Evolutionary conservation across 2,329 filamentous ascomycete genomes (phyloP).

Genomic region (Cladosporium sp.): DNA sequence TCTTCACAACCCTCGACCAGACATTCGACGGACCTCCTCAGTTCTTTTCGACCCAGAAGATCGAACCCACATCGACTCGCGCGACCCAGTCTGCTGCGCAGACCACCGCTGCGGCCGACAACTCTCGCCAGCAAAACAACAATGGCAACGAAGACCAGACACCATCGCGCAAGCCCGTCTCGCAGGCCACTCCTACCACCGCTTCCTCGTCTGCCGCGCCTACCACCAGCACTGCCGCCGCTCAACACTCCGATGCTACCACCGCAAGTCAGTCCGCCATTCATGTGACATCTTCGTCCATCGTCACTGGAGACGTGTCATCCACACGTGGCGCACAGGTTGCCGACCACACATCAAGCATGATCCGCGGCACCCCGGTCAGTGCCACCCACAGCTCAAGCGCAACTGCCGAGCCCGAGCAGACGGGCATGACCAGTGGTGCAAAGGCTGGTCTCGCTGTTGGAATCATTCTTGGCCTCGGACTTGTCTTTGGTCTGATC

Average conservation of each 20-base stretch:
- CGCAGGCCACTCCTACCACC: constrained; percentile 7
- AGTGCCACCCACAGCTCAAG: not conserved
- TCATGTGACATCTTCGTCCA: constrained; percentile 14
- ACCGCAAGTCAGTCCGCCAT: not conserved
- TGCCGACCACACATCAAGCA: constrained; percentile 4
- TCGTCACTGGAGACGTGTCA: constrained; percentile 16
- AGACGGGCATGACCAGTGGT: constrained; percentile 41
- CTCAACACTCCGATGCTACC: not conserved
- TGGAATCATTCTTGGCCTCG: constrained; percentile 68
- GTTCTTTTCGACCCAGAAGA: constrained; percentile 26
- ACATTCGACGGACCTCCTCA: constrained; percentile 48
- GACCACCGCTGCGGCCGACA: constrained; percentile 13
- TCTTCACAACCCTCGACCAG: constrained; percentile 51
- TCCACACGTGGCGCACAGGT: not conserved
- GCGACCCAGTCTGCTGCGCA: constrained; percentile 13
- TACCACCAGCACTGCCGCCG: constrained; percentile 1
- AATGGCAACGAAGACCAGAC: not conserved
- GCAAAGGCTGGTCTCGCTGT: constrained; percentile 79
- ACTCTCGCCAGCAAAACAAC: constrained; percentile 9
- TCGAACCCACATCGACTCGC: constrained; percentile 15
- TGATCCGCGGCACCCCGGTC: constrained; percentile 14
- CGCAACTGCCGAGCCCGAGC: not conserved
- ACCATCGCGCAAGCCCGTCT: constrained; percentile 16
- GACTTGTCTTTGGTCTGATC: constrained; percentile 61
- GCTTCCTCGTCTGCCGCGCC: constrained; percentile 10